Evolutionary conservation across 129 eudicot genomes (phyloP).

Genomic region (Arctium lappa): DNA sequence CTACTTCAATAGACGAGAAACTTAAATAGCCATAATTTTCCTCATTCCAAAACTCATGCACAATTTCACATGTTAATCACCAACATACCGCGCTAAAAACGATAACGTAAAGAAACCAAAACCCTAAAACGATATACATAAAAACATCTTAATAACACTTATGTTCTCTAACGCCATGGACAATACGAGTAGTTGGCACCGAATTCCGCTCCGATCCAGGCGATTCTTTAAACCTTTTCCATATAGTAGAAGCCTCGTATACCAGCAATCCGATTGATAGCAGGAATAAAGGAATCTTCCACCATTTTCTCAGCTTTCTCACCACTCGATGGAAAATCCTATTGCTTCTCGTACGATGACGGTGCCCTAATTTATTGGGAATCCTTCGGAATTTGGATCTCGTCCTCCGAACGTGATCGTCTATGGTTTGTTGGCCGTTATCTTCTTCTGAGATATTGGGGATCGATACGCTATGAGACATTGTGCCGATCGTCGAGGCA

Average conservation of each 20-base stretch:
- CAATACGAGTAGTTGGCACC: not conserved
- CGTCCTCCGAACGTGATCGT: not conserved
- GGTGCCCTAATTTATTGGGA: not conserved
- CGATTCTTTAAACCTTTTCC: not conserved
- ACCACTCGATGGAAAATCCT: not conserved
- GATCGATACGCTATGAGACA: not conserved
- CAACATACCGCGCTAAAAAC: not conserved
- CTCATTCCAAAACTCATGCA: not conserved
- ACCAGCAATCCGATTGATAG: not conserved
- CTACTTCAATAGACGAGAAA: not conserved
- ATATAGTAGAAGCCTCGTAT: not conserved
- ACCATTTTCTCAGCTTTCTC: conserved; percentile 1
- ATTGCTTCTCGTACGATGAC: not conserved
- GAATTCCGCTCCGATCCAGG: not conserved
- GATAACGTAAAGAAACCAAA: not conserved
- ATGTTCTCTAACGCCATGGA: conserved; percentile 1
- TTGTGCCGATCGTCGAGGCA: not conserved
- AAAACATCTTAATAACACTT: not conserved
- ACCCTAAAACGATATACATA: not conserved
- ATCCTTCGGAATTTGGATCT: not conserved
- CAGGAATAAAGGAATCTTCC: not conserved
- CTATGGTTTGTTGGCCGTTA: not conserved
- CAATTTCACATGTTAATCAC: not conserved
- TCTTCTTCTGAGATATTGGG: conserved; percentile 1
- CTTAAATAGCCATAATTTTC: not conserved